A percentile compares a stretch with the other conserved stretches of the same genome.
Conservation (phyloP, 306 rosid species). For the Vicia faba region DNA sequence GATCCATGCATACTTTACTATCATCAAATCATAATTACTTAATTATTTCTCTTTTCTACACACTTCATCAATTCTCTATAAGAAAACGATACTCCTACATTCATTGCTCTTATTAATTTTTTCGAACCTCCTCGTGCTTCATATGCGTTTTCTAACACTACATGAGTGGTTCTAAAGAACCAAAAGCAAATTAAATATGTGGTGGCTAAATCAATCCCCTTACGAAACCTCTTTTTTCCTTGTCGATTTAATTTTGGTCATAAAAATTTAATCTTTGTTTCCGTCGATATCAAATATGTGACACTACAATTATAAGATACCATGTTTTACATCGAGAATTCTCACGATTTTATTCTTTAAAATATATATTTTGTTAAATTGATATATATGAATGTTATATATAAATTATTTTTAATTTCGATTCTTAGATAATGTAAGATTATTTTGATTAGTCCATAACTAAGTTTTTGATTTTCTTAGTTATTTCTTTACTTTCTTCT, state of each 20-base stretch:
- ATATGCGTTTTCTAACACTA: conserved; percentile 9
- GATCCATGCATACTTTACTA: background rate
- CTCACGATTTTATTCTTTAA: no score
- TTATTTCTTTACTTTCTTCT: conserved; percentile 40
- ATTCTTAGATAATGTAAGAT: no score
- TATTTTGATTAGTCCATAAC: no score
- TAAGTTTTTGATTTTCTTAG: background rate
- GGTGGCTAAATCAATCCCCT: conserved; percentile 9
- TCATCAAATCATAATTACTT: background rate
- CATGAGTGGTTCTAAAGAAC: conserved; percentile 4
- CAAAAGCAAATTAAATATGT: conserved; percentile 36
- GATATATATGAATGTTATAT: background rate
- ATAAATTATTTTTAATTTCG: no score
- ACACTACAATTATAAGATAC: no score
- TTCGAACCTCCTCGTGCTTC: conserved; percentile 12
- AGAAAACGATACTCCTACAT: background rate
- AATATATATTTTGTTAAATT: no score
- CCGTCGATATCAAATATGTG: no score
- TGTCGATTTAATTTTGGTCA: background rate
- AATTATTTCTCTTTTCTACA: conserved; percentile 11
- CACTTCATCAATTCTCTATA: background rate
- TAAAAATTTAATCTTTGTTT: no score
- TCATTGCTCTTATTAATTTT: background rate
- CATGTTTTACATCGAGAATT: no score
- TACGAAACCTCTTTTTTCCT: conserved; percentile 18